Conservation (phyloP, 257 asterid species). For the Cynanchum wilfordii region DNA sequence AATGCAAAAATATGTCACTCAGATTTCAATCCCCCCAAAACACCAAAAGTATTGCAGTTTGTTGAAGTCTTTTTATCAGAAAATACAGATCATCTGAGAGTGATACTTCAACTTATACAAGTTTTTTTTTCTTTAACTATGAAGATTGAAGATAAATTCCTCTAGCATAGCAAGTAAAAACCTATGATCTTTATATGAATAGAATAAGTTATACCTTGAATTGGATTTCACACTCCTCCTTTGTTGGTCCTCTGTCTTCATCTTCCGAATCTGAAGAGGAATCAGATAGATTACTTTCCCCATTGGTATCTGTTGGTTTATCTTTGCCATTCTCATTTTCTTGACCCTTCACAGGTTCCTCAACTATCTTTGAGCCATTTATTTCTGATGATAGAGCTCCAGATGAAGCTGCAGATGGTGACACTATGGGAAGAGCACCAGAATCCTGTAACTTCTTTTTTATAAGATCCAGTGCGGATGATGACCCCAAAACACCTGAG, state of each 20-base stretch:
- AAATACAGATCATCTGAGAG: neutral
- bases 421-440: slow-evolving; percentile 61
- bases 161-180: neutral
- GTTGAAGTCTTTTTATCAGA: neutral
- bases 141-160: neutral
- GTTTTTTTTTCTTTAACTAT: neutral
- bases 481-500: slow-evolving; percentile 42
- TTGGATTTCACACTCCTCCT: slow-evolving; percentile 72
- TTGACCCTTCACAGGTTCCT: slow-evolving; percentile 39
- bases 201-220: slow-evolving; percentile 58
- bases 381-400: slow-evolving; percentile 45
- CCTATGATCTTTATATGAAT: neutral
- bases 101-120: neutral
- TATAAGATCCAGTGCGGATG: slow-evolving; percentile 94
- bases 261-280: slow-evolving; percentile 94
- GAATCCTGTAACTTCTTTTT: slow-evolving; percentile 95
- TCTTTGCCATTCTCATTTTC: slow-evolving; percentile 63
- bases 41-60: neutral
- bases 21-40: neutral
- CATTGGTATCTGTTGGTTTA: slow-evolving; percentile 56
- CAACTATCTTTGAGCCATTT: slow-evolving; percentile 60
- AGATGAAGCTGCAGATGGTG: slow-evolving; percentile 49
- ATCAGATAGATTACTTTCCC: slow-evolving; percentile 65
- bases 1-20: neutral
- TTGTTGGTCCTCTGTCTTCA: slow-evolving; percentile 79